Conservation (phyloP, 768 basidiomycete genomes). For the Mycena olivaceomarginata region DNA sequence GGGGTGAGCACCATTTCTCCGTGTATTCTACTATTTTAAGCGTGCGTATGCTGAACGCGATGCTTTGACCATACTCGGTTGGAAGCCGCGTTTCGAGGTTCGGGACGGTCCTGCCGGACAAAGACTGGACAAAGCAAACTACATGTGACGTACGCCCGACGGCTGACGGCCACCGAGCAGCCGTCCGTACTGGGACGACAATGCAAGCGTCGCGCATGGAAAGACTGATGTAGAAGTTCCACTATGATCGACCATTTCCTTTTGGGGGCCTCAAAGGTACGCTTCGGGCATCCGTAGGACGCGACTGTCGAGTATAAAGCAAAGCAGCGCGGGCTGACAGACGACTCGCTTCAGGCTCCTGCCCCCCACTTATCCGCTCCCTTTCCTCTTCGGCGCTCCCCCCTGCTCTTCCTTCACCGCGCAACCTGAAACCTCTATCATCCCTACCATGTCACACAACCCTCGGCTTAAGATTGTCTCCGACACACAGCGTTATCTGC, state of each 20-base stretch:
- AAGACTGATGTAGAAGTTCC: background rate
- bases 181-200: background rate
- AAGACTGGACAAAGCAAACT: background rate
- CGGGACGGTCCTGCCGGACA: background rate
- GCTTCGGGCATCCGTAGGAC: background rate
- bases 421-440: background rate
- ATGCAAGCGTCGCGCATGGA: constrained; percentile 1
- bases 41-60: background rate
- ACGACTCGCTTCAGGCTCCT: background rate
- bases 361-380: background rate
- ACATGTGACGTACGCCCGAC: background rate
- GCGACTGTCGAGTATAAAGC: background rate
- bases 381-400: background rate
- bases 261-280: constrained; percentile 1
- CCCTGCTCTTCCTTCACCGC: background rate
- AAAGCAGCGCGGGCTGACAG: background rate
- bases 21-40: too few relatives aligned
- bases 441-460: background rate
- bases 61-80: background rate
- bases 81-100: background rate
- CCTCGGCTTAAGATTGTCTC: background rate
- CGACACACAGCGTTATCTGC: constrained; percentile 3
- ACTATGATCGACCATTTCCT: too few relatives aligned
- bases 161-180: background rate
- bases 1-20: too few relatives aligned